Evolutionary conservation across 352 stramenopile species (phyloP), one percentile per base, ranked within the genome.

Genomic region (Globisporangium sylvaticum): DNA sequence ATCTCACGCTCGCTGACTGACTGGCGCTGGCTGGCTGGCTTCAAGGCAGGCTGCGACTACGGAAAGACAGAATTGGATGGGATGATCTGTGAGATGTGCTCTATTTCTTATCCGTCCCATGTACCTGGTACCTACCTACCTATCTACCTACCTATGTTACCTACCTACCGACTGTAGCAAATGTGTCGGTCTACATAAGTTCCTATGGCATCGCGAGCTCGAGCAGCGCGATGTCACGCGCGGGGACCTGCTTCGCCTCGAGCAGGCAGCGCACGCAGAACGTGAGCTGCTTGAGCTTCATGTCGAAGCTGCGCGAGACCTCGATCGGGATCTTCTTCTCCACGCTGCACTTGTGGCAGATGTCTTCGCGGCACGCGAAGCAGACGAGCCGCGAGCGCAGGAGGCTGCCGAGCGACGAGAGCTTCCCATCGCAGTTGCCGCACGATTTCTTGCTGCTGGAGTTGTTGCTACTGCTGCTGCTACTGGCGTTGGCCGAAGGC

Each of bases 311-410:
- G 42, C 42, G 42, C 15, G 20, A 54, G 25, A 31, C 22, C 27
- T 68, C 63, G 18, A 68, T n/a, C 3, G 39, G 27, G 18, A 68
- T 18, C 37, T 57, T 68, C 63, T 68, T 68, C 32, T 57, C 54
- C 24, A 68, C 63, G 20, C 63, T 62, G 54, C 63, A 68, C 63
- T 68, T 68, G 54, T 46, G 27, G 42, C 63, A 68, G 14, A 68
- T 32, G 7, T 44, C 63, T 4, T 46, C 22, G 3, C 24, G 54
- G 24, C 63, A 68, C 22, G 63, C 63, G 4, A 29, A 27, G 37
- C 63, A 68, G 14, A n/a, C 25, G n/a, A 42, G 37, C 2, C 52
- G 24, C 20, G 15, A 32, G 5, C 27, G 39, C 3, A 61, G 12
- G 3, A 68, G 22, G 8, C 31, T 42, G 1, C 34, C 54, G 39